Evolutionary conservation across 306 rosid species (phyloP).

Genomic region (Potentilla sterilis): DNA sequence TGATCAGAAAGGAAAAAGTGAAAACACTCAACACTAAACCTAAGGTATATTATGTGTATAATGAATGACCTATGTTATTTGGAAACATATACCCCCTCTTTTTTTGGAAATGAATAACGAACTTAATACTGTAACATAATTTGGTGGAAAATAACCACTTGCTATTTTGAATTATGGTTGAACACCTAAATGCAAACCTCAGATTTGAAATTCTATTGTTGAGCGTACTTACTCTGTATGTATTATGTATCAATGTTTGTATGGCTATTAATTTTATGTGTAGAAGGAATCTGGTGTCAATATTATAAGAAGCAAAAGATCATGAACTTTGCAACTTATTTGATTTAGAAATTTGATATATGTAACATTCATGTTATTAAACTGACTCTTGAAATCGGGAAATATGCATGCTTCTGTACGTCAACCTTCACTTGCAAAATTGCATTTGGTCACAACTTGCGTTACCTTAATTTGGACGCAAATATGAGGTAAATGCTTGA

Average conservation of each 20-base stretch:
- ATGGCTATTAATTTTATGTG: not conserved
- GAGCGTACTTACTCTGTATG: not conserved
- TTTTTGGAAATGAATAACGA: not conserved
- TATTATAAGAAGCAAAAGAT: not conserved
- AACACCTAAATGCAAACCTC: not conserved
- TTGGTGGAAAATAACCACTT: not conserved
- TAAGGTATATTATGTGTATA: too few relatives aligned
- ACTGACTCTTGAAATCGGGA: not conserved
- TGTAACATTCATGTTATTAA: not conserved
- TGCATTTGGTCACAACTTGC: not conserved
- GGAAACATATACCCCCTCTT: too few relatives aligned
- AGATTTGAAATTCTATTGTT: not conserved
- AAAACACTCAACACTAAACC: too few relatives aligned
- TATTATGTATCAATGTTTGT: not conserved
- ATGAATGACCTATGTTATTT: too few relatives aligned
- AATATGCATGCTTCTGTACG: not conserved
- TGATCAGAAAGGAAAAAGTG: too few relatives aligned
- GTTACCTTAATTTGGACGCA: slow-evolving; percentile 5
- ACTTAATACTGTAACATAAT: too few relatives aligned
- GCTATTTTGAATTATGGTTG: slow-evolving; percentile 6
- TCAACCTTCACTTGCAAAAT: not conserved
- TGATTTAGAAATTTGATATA: not conserved
- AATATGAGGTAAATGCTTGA: not conserved
- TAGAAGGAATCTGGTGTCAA: not conserved
- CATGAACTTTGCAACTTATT: not conserved